A percentile compares a stretch with the other conserved stretches of the same genome.
Conservation (phyloP, 345 rosid genomes). For the Adansonia digitata region DNA sequence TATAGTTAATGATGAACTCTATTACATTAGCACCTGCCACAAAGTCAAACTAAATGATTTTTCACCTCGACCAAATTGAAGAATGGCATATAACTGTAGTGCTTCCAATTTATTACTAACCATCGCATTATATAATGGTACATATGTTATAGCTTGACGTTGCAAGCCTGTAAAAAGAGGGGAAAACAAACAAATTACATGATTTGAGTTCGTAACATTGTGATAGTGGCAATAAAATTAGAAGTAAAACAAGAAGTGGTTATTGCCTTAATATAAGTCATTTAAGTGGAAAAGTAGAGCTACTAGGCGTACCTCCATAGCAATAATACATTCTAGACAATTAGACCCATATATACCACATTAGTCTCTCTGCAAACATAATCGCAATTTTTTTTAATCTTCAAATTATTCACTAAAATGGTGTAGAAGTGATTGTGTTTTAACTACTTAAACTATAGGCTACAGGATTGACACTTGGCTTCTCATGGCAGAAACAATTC, state of each 20-base stretch:
- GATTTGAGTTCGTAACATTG: too few species aligned
- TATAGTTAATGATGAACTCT: too few species aligned
- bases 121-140: constrained; percentile 76
- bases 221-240: too few species aligned
- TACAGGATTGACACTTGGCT: constrained; percentile 69
- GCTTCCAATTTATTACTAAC: too few species aligned
- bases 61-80: too few species aligned
- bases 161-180: constrained; percentile 63
- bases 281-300: neutral
- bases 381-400: neutral
- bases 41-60: neutral
- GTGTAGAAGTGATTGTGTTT: neutral
- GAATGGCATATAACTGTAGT: too few species aligned
- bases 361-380: constrained; percentile 53
- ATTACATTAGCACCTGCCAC: constrained; percentile 80
- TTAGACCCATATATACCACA: constrained; percentile 89
- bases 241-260: too few species aligned
- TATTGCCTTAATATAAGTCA: neutral
- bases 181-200: neutral
- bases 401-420: too few species aligned
- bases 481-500: constrained; percentile 72
- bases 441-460: too few species aligned
- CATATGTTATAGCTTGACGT: constrained; percentile 71
- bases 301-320: constrained; percentile 85
- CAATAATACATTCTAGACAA: constrained; percentile 75